Base-by-base conservation (phyloP, 2,329 filamentous ascomycete genomes). In the Penicillium hordei region DNA sequence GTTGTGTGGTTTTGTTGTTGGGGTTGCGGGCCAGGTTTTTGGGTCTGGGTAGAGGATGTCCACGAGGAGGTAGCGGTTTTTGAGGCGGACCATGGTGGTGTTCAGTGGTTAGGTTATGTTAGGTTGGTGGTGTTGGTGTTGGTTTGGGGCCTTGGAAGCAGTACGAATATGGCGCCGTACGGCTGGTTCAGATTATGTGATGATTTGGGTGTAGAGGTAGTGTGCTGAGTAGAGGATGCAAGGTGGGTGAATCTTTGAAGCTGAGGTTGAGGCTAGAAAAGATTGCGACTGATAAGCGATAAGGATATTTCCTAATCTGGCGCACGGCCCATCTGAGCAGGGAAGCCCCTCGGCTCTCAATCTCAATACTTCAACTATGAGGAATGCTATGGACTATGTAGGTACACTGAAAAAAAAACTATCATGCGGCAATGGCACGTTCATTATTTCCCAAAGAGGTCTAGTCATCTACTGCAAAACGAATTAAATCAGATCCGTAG, bases 51-150 rank as follows among this genome's bases (percentile, higher is more conserved):
- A 97, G 46, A 97, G 82, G 64, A 97, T 92, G 72, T 96, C 91
- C 61, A 97, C 86, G n/a, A 97, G 86, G 19, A 99, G 84, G 75
- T 99, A 99, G 68, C 94, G 88, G 76, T 96, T 89, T 77, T 99
- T 99, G 66, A 97, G 86, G 71, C 94, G 91, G 59, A 99, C 94
- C 94, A 99, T 97, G 48, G 43, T 77, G 65, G 31, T 33, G 29
- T 39, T n/a, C 12, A 5, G 29, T 31, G 29, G 29, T 33, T 33
- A 33, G 13, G 2, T 43, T 51, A 48, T 39, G 2, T 52, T 46
- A 13, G 9, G 42, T 38, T 48, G 51, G 17, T 48, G 51, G 25
- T 27, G 17, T 4, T 27, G 51, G n/a, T 4, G 12, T 39, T 25
- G 3, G 9, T 19, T 43, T 13, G 2, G 10, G 2, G 38, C 27